Conservation (phyloP, 352 stramenopile species). For the Peronospora farinosa region DNA sequence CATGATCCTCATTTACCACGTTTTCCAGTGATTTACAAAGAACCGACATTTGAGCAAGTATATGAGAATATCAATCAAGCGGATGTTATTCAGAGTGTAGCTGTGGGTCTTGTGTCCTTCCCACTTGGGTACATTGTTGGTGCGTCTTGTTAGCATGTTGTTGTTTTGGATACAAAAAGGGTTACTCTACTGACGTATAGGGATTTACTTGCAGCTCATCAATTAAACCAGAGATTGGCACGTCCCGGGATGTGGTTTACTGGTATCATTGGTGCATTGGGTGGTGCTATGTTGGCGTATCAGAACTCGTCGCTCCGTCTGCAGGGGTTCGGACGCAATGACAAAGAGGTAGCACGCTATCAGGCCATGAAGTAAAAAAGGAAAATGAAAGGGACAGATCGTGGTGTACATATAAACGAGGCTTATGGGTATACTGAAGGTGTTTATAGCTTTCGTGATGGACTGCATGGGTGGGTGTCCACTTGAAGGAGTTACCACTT, state of each 20-base stretch:
- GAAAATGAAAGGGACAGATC: not conserved
- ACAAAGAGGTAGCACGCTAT: constrained; percentile 65
- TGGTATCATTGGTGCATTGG: constrained; percentile 65
- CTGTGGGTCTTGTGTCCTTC: constrained; percentile 46
- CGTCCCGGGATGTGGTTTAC: constrained; percentile 71
- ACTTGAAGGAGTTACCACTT: too few species aligned
- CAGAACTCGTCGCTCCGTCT: constrained; percentile 80
- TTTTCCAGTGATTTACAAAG: constrained; percentile 61
- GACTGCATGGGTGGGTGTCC: too few species aligned
- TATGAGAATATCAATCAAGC: constrained; percentile 44
- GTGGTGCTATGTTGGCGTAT: constrained; percentile 72
- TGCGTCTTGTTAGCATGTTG: constrained; percentile 19
- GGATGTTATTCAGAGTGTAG: constrained; percentile 41
- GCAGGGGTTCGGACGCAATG: constrained; percentile 57
- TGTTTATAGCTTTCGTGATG: too few species aligned
- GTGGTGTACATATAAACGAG: too few species aligned
- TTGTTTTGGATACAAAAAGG: not conserved
- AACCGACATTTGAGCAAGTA: constrained; percentile 58
- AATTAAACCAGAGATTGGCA: constrained; percentile 56
- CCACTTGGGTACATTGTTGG: constrained; percentile 69
- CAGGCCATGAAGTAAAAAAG: constrained; percentile 1
- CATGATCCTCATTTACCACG: constrained; percentile 52
- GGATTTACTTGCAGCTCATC: constrained; percentile 28
- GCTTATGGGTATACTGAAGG: too few species aligned
- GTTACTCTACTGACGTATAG: not conserved